phyloP scores from a whole-genome alignment of 495 filamentous ascomycete species.

The Annulohypoxylon moriforme region DNA sequence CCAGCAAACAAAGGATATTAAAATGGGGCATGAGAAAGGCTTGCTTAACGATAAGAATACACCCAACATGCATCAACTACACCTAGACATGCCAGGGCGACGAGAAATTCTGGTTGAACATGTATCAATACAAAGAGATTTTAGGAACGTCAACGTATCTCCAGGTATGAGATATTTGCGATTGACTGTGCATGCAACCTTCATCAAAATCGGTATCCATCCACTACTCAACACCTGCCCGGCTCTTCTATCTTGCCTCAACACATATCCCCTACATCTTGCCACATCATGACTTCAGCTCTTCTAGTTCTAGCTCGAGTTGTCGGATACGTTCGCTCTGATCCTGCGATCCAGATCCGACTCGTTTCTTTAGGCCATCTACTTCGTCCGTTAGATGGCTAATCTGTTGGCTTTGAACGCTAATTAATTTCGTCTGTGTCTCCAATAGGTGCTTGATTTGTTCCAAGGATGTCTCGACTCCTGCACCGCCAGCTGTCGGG shows the following conservation, averaged over 20 bases:
- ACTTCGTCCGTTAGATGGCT: conserved; percentile 72
- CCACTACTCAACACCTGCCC: conserved; percentile 21
- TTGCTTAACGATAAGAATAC: conserved; percentile 16
- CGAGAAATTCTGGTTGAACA: conserved; percentile 15
- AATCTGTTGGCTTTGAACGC: conserved; percentile 68
- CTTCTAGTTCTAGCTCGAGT: conserved; percentile 75
- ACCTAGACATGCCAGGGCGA: not conserved
- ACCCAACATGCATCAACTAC: conserved; percentile 10
- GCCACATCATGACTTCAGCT: conserved; percentile 52
- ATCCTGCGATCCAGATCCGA: conserved; percentile 65
- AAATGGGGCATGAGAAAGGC: not conserved
- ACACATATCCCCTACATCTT: conserved; percentile 23
- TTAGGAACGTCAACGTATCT: conserved; percentile 21
- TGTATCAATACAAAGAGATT: conserved; percentile 32
- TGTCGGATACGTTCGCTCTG: conserved; percentile 77
- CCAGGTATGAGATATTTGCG: conserved; percentile 27
- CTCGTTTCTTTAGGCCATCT: conserved; percentile 73
- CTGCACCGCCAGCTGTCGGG: conserved; percentile 37
- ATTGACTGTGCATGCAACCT: conserved; percentile 41
- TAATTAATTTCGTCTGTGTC: conserved; percentile 71
- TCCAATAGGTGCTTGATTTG: conserved; percentile 75
- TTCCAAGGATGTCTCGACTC: conserved; percentile 60
- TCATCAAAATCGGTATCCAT: conserved; percentile 46
- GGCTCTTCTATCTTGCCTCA: conserved; percentile 27
- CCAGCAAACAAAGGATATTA: not conserved